Evolutionary conservation across 148 eudicot genomes (phyloP), one percentile per base, ranked within the genome.

Genomic region (Vaccinium darrowii): DNA sequence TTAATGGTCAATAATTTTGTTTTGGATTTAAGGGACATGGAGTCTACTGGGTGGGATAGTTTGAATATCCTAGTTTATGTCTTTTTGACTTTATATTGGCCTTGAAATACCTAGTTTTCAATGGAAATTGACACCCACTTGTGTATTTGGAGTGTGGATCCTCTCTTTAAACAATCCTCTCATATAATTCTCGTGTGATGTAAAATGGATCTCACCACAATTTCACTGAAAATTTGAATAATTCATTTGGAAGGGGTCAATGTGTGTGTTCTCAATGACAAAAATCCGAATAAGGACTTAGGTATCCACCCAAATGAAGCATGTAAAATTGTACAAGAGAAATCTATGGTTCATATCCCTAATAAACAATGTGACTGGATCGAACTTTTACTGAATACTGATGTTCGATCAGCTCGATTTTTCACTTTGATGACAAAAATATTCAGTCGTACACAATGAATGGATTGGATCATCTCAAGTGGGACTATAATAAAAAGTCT

Each of bases 1-100:
- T 14, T 53, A 52, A 54, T 79, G 49, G 21, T 54, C 82, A 57
- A 79, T 54, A 56, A 79, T 79, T 33, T 79, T 53, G 82, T 25
- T 56, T 79, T 79, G 82, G 67, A 79, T 27, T 79, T 51, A 25
- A 78, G 80, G 80, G 60, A 50, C 80, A 54, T 13, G 58, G 57
- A 50, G 80, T 43, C 79, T 78, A 23, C 58, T 4, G 30, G n/a
- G 80, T 50, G 80, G 15, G 25, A 57, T 19, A 49, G 25, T 23
- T 67, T 25, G 73, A 67, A 67, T 23, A 5, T 23, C 23, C 72
- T 23, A 65, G 36, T 25, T 67, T 27, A 67, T 10, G 36, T 67
- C 73, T 67, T 25, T 67, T 3, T 67, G 2, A 63, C 25, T 67
- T 27, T 0, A 1, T 4, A 25, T 33, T 67, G 7, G 73, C 73